Percentiles rank a stretch among this genome's conserved stretches.
These are phyloP conservation scores for Gautieria morchelliformis DNA, from an alignment of 768 basidiomycete species.

Conservation along the genomic window DNA sequence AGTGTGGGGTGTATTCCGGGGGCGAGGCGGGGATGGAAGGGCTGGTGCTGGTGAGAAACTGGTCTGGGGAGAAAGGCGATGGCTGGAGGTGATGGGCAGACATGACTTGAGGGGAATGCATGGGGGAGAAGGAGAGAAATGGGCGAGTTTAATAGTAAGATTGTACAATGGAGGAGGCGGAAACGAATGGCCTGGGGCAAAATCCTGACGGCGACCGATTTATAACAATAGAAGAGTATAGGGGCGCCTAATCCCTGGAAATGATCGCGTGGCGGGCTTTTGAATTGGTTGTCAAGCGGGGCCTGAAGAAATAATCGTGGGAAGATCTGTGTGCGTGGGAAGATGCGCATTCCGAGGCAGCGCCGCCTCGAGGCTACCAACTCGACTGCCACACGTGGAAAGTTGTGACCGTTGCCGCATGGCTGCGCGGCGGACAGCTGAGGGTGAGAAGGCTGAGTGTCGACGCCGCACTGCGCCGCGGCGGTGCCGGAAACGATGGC, in stretches of 20 bases:
- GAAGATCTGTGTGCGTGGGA: not conserved
- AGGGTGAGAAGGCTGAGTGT: not conserved
- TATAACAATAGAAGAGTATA: conserved; percentile 3
- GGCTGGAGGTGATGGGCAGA: conserved; percentile 3
- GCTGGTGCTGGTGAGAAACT: not conserved
- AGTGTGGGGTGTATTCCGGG: not conserved
- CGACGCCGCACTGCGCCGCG: not conserved
- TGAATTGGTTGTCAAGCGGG: not conserved
- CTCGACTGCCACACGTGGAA: not conserved
- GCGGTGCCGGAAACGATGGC: not conserved
- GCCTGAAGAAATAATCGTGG: not conserved
- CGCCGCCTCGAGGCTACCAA: not conserved
- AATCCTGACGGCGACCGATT: not conserved
- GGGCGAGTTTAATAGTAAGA: conserved; percentile 1
- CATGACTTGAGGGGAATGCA: conserved; percentile 1
- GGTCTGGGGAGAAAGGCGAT: conserved; percentile 8
- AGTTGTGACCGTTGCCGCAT: not conserved
- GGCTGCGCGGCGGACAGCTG: not conserved
- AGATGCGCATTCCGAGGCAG: not conserved
- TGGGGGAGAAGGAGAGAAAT: not conserved
- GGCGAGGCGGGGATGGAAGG: not conserved
- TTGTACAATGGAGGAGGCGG: conserved; percentile 2
- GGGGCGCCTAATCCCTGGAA: not conserved
- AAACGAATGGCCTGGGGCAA: not conserved
- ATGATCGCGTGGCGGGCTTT: not conserved